Evolutionary conservation across 1,284 basidiomycete genomes (phyloP).

Genomic region (Taiwanofungus camphoratus): DNA sequence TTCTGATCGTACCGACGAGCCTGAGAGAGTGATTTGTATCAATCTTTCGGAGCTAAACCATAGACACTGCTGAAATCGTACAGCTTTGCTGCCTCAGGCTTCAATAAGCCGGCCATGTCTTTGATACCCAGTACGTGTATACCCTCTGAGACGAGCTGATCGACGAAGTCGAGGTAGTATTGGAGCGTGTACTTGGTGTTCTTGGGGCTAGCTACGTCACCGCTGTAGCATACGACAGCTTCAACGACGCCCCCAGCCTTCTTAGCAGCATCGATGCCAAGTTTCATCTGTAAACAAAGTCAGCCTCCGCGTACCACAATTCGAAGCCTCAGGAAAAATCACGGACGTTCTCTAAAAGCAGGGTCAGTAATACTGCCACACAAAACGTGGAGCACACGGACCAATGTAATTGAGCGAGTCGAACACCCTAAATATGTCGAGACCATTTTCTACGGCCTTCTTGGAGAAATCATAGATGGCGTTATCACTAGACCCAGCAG

Average conservation of each 20-base stretch:
- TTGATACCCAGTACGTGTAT: conserved; percentile 99
- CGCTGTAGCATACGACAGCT: conserved; percentile 98
- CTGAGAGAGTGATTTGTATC: conserved; percentile 32
- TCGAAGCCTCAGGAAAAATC: not conserved
- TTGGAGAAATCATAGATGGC: conserved; percentile 99
- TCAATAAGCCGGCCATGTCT: conserved; percentile 99
- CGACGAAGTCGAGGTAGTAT: conserved; percentile 97
- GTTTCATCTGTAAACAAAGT: conserved; percentile 64
- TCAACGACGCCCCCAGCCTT: conserved; percentile 98
- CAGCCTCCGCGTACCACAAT: not conserved
- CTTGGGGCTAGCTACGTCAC: conserved; percentile 93
- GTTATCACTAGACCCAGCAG: conserved; percentile 67
- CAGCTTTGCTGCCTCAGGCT: conserved; percentile 90
- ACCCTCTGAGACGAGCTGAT: conserved; percentile 91
- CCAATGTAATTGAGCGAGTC: conserved; percentile 99
- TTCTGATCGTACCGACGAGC: conserved; percentile 90
- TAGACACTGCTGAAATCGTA: conserved; percentile 31
- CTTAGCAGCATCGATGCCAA: conserved; percentile 99
- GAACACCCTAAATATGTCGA: conserved; percentile 99
- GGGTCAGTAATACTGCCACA: not conserved
- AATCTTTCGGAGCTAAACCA: conserved; percentile 4
- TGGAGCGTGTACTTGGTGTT: conserved; percentile 97
- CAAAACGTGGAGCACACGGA: conserved; percentile 32
- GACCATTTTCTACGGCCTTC: conserved; percentile 97
- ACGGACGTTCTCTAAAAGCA: not conserved